A percentile compares a stretch with the other conserved stretches of the same genome.
These are phyloP conservation scores for Austroboletus eburneus DNA, from an alignment of 768 basidiomycete genomes.

Conservation along the genomic window DNA sequence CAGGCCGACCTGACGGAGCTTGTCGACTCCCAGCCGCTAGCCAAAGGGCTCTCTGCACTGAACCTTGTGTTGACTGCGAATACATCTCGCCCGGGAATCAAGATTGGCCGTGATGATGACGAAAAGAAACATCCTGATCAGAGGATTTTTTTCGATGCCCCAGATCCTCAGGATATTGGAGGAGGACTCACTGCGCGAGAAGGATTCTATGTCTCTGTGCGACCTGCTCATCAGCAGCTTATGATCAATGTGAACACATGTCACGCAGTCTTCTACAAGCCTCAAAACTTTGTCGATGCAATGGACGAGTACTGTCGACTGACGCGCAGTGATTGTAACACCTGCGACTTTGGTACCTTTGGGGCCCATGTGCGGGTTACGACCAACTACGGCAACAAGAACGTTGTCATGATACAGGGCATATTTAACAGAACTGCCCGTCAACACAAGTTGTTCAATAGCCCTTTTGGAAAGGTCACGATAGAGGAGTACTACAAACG, in stretches of 20 bases:
- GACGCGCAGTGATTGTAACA: conserved; percentile 45
- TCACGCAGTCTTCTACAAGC: conserved; percentile 44
- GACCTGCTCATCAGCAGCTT: conserved; percentile 40
- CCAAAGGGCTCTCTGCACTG: conserved; percentile 44
- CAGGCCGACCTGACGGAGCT: conserved; percentile 33
- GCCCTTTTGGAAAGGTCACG: conserved; percentile 33
- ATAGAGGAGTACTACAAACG: conserved; percentile 43
- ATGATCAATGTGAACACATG: conserved; percentile 54
- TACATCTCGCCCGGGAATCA: conserved; percentile 37
- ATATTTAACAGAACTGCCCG: conserved; percentile 37
- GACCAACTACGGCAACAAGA: conserved; percentile 57
- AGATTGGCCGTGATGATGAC: conserved; percentile 44
- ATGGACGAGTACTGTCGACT: conserved; percentile 38
- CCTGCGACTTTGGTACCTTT: conserved; percentile 45
- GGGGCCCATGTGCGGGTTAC: conserved; percentile 62
- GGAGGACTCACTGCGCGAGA: conserved; percentile 56
- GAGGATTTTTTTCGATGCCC: conserved; percentile 38
- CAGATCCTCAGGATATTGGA: conserved; percentile 34
- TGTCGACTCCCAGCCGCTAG: conserved; percentile 53
- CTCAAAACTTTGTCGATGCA: conserved; percentile 39
- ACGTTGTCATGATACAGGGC: conserved; percentile 62
- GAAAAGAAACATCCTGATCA: conserved; percentile 27
- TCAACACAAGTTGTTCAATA: conserved; percentile 39
- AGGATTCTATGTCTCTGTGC: conserved; percentile 42
- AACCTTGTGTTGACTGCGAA: conserved; percentile 44